Conservation (phyloP, 2,329 filamentous ascomycete species). For the Byssochlamys sp. region DNA sequence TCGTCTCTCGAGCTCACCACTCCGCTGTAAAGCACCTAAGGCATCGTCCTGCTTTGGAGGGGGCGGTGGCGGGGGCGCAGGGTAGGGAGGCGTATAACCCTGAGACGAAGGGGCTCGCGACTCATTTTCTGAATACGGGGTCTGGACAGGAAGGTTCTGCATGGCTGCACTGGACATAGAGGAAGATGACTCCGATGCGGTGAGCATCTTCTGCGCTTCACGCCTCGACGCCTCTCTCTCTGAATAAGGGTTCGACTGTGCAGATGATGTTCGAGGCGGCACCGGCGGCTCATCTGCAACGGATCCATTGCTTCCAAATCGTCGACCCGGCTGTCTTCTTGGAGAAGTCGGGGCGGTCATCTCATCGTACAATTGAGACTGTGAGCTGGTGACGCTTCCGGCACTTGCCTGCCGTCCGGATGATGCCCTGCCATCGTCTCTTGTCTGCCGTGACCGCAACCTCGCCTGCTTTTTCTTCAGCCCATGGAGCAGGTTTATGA, state of each 20-base stretch:
- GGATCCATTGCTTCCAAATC: constrained; percentile 31
- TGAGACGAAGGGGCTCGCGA: constrained; percentile 13
- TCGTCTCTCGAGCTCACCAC: constrained; percentile 81
- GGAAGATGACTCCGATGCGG: constrained; percentile 11
- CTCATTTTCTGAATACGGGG: constrained; percentile 60
- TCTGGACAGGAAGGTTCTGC: constrained; percentile 65
- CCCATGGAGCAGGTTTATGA: constrained; percentile 91
- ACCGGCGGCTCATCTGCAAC: constrained; percentile 23
- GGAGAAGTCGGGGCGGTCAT: constrained; percentile 23
- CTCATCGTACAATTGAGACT: constrained; percentile 37
- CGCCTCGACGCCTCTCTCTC: constrained; percentile 32
- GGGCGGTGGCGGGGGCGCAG: constrained; percentile 69
- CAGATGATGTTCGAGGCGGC: constrained; percentile 14
- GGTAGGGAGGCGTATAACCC: constrained; percentile 35
- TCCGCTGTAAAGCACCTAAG: constrained; percentile 77
- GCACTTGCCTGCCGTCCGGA: constrained; percentile 37
- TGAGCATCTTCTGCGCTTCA: constrained; percentile 28
- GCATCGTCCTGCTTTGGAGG: constrained; percentile 80
- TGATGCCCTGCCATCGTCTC: constrained; percentile 37
- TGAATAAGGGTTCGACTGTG: constrained; percentile 21
- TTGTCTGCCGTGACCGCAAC: constrained; percentile 51
- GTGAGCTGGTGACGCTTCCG: constrained; percentile 37
- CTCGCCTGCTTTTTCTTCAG: constrained; percentile 95
- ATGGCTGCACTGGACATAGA: constrained; percentile 57
- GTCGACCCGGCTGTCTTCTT: constrained; percentile 22